Conservation (phyloP, 345 rosid genomes). For the Atalantia buxifolia region DNA sequence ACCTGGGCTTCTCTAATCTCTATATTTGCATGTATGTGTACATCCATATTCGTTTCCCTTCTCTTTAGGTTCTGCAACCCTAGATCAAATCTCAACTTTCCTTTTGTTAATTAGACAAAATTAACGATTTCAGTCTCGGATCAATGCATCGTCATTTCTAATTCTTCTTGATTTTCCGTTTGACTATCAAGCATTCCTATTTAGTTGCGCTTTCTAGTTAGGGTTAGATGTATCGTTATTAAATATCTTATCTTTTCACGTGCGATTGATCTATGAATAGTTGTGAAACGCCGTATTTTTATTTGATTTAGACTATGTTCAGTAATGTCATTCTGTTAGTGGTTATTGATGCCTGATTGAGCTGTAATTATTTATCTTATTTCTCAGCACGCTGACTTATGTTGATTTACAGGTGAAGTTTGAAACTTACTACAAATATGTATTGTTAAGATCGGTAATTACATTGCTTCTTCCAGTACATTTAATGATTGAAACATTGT, state of each 20-base stretch:
- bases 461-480: neutral
- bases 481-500: neutral
- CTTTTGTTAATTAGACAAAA: neutral
- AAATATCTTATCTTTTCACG: neutral
- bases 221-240: neutral
- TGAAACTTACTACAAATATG: neutral
- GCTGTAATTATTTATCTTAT: neutral
- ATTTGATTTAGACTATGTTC: neutral
- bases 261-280: neutral
- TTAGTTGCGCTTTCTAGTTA: neutral
- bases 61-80: neutral
- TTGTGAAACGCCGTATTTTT: neutral
- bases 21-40: neutral
- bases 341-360: neutral
- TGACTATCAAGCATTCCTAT: neutral
- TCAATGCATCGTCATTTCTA: neutral
- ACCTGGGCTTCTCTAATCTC: conserved; percentile 11
- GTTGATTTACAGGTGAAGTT: conserved; percentile 3
- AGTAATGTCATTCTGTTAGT: neutral
- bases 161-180: neutral
- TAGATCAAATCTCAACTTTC: neutral
- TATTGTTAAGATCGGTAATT: conserved; percentile 3
- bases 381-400: too few relatives aligned
- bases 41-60: neutral
- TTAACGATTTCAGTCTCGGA: neutral